phyloP scores from a whole-genome alignment of 176 grass and related monocot species.

The Luzula sylvatica region DNA sequence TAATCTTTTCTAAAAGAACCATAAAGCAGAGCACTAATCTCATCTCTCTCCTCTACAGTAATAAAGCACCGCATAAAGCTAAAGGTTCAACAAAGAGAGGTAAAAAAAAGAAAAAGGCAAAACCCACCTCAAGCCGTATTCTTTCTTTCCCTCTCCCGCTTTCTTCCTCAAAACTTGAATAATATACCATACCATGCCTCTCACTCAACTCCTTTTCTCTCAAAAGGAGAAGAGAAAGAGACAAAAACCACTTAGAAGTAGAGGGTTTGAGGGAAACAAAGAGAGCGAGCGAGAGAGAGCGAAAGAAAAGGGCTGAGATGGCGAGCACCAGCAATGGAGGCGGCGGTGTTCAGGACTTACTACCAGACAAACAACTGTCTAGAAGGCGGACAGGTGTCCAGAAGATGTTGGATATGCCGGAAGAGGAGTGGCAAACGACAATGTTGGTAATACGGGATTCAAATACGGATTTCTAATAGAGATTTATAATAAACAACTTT shows the following conservation, averaged over 20 bases:
- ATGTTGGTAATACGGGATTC: too few species aligned
- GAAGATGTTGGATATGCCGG: constrained; percentile 30
- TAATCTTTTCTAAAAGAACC: background rate
- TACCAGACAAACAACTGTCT: constrained; percentile 11
- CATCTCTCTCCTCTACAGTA: constrained; percentile 12
- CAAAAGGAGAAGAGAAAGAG: background rate
- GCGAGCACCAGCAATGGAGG: constrained; percentile 26
- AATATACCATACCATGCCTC: background rate
- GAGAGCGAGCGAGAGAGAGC: background rate
- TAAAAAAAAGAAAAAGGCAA: constrained; percentile 14
- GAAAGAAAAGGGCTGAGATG: constrained; percentile 6
- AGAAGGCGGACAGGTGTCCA: constrained; percentile 18
- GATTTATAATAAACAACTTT: too few species aligned
- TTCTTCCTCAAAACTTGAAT: background rate
- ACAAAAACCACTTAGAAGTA: background rate
- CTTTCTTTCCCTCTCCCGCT: background rate
- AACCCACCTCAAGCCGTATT: constrained; percentile 16
- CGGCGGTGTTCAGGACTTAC: background rate
- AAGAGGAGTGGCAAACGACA: background rate
- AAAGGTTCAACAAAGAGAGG: background rate
- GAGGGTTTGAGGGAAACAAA: too few species aligned
- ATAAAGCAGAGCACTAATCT: background rate
- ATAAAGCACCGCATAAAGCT: background rate
- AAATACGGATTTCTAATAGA: too few species aligned
- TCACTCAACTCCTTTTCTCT: background rate